Percentiles rank a stretch among this genome's conserved stretches.
Conservation (phyloP, 371 early-diverging fungal species). For the Syncephalis plumigaleata region DNA sequence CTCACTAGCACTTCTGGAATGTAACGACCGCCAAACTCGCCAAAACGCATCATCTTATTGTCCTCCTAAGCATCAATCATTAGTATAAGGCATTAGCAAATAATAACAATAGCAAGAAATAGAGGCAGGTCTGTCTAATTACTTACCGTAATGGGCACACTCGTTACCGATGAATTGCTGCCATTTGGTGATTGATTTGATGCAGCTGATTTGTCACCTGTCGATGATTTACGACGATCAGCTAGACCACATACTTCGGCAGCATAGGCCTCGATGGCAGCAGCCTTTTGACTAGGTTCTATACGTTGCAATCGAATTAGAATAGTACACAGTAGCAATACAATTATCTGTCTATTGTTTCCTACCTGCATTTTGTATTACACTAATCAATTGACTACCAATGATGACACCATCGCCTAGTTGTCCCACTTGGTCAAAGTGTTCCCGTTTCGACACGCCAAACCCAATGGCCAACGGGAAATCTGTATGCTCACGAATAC, state of each 20-base stretch:
- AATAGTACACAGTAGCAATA: background rate
- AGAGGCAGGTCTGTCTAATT: too few relatives aligned
- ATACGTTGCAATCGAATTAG: too few relatives aligned
- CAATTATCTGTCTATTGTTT: background rate
- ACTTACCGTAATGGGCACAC: too few relatives aligned
- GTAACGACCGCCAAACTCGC: constrained; percentile 92
- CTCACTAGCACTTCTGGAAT: constrained; percentile 90
- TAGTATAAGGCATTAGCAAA: too few relatives aligned
- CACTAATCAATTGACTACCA: constrained; percentile 75
- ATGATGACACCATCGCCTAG: constrained; percentile 90
- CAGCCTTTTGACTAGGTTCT: background rate
- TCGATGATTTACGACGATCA: background rate
- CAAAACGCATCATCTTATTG: constrained; percentile 47
- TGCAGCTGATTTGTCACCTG: background rate
- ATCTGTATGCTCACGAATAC: constrained; percentile 57
- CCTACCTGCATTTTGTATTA: constrained; percentile 21
- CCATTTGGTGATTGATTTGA: background rate
- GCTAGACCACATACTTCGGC: constrained; percentile 1
- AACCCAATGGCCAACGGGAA: constrained; percentile 92
- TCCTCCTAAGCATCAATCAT: background rate
- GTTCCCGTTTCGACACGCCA: constrained; percentile 79
- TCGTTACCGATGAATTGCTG: too few relatives aligned
- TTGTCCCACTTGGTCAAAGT: constrained; percentile 67
- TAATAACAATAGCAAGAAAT: too few relatives aligned
- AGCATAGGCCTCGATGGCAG: background rate